These are phyloP conservation scores for Selaginella moellendorffii DNA, from an alignment of 75 land plant species.

Conservation along the genomic window DNA sequence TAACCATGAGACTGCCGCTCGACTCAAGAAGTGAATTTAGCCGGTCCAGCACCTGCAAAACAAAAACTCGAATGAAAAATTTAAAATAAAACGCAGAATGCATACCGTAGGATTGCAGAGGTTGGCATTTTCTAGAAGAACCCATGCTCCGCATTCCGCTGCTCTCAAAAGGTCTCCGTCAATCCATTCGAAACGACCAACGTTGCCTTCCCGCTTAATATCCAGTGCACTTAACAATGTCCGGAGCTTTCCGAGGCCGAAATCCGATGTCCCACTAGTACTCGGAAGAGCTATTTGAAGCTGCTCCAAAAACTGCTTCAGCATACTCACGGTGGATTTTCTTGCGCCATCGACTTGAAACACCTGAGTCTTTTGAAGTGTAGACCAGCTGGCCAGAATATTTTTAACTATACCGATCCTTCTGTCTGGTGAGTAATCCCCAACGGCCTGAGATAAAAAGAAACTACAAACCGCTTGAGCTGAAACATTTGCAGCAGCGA, in stretches of 20 bases:
- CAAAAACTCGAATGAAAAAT: not conserved
- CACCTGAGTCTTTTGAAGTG: not conserved
- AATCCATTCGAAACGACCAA: constrained; percentile 87
- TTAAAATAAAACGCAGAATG: not conserved
- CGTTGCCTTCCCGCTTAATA: constrained; percentile 13
- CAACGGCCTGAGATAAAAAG: constrained; percentile 6
- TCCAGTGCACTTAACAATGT: not conserved
- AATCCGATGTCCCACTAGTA: not conserved
- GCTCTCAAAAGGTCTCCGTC: constrained; percentile 69
- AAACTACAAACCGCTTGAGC: constrained; percentile 14
- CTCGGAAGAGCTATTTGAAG: not conserved
- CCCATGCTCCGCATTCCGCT: constrained; percentile 88
- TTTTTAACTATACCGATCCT: not conserved
- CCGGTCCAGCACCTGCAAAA: constrained; percentile 84
- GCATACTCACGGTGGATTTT: not conserved
- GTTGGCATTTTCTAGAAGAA: constrained; percentile 90
- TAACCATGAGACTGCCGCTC: constrained; percentile 57
- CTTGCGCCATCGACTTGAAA: not conserved
- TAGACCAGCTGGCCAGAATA: constrained; percentile 11
- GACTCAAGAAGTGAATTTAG: constrained; percentile 83
- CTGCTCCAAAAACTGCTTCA: not conserved
- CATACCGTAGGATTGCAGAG: constrained; percentile 94
- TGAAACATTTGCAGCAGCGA: constrained; percentile 9
- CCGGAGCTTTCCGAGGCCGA: not conserved
- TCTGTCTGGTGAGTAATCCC: not conserved